Evolutionary conservation across 805 yeast species (phyloP).

Genomic region (Candida chauliodis): DNA sequence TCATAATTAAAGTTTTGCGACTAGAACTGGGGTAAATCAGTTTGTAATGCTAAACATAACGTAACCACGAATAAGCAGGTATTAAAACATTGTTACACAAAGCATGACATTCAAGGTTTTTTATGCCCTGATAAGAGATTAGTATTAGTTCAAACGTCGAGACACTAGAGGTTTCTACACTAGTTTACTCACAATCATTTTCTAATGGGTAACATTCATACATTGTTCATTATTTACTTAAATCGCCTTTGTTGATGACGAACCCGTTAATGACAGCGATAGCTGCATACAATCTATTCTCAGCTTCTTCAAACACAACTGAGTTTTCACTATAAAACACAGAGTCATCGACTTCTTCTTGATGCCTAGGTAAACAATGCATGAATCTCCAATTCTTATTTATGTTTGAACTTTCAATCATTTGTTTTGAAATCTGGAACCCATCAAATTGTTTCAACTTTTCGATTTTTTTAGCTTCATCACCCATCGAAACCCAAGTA

Average conservation of each 20-base stretch:
- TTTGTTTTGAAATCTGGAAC: constrained; percentile 72
- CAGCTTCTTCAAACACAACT: constrained; percentile 92
- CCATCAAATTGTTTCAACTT: constrained; percentile 81
- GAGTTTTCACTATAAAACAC: constrained; percentile 80
- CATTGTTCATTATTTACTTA: too few species aligned
- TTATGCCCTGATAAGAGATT: too few species aligned
- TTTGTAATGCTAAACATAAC: too few species aligned
- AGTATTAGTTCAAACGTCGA: too few species aligned
- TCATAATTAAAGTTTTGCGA: too few species aligned
- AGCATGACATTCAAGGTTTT: too few species aligned
- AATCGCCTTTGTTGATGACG: constrained; percentile 78
- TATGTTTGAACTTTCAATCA: constrained; percentile 59
- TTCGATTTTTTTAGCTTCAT: constrained; percentile 71
- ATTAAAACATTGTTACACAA: too few species aligned
- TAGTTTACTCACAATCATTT: too few species aligned
- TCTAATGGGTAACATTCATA: too few species aligned
- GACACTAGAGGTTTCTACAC: too few species aligned
- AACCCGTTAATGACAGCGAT: constrained; percentile 90
- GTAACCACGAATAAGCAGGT: too few species aligned
- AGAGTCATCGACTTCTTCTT: constrained; percentile 90
- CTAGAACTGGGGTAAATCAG: too few species aligned
- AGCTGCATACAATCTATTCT: constrained; percentile 93
- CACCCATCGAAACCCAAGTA: constrained; percentile 98
- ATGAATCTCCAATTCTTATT: constrained; percentile 77
- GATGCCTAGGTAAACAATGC: constrained; percentile 97